phyloP scores from a whole-genome alignment of 306 rosid genomes.

The Medicago arabica region DNA sequence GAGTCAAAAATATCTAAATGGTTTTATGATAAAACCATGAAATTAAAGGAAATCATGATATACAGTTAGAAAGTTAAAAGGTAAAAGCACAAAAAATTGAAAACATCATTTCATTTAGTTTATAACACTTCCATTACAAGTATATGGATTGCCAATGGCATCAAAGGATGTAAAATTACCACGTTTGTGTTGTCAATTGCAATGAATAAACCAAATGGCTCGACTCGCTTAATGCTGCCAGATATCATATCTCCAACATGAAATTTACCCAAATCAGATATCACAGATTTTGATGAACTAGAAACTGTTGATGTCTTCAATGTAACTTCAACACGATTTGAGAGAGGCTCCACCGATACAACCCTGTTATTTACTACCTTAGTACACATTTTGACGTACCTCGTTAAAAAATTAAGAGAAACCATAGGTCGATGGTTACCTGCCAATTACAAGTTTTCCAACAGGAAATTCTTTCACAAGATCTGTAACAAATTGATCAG shows the following conservation, averaged over 20 bases:
- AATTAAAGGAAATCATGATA: not conserved
- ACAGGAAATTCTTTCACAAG: slow-evolving; percentile 77
- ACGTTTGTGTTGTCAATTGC: slow-evolving; percentile 66
- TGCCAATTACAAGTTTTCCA: slow-evolving; percentile 86
- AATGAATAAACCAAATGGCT: slow-evolving; percentile 87
- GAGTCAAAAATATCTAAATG: not conserved
- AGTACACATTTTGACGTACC: slow-evolving; percentile 39
- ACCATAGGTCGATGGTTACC: slow-evolving; percentile 49
- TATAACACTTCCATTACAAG: not conserved
- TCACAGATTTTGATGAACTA: slow-evolving; percentile 49
- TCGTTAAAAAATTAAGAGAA: slow-evolving; percentile 23
- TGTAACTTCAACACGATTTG: slow-evolving; percentile 88
- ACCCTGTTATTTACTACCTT: slow-evolving; percentile 65
- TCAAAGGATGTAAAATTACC: slow-evolving; percentile 52
- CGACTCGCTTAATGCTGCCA: slow-evolving; percentile 84
- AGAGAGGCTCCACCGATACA: slow-evolving; percentile 79
- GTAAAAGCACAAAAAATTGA: not conserved
- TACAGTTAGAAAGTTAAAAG: slow-evolving; percentile 4
- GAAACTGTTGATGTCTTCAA: slow-evolving; percentile 59
- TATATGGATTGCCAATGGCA: slow-evolving; percentile 34
- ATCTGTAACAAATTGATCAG: slow-evolving; percentile 67
- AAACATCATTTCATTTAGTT: not conserved
- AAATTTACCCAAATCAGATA: slow-evolving; percentile 59
- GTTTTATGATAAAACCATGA: not conserved
- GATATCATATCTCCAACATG: slow-evolving; percentile 72